These are phyloP conservation scores for Juglanconis sp. DNA, from an alignment of 2,329 filamentous ascomycete genomes.

Conservation along the genomic window DNA sequence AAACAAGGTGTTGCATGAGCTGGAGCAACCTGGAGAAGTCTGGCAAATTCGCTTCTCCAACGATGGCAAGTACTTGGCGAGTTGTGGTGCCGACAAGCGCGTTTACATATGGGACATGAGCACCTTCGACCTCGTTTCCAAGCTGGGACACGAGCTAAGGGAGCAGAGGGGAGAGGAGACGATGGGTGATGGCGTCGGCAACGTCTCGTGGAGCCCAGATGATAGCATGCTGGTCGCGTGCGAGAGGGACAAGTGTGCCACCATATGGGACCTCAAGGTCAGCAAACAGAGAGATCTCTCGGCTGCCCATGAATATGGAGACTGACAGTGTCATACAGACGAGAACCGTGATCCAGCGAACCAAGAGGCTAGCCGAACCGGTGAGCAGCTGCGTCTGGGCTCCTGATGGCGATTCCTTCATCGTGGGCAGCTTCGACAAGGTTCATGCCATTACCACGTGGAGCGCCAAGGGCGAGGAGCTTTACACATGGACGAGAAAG, in stretches of 20 bases:
- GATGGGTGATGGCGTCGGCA: constrained; percentile 62
- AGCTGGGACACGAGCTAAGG: constrained; percentile 58
- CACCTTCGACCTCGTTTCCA: constrained; percentile 62
- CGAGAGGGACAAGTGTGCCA: constrained; percentile 68
- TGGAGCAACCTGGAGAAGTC: constrained; percentile 78
- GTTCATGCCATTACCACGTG: constrained; percentile 67
- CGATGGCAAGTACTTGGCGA: constrained; percentile 77
- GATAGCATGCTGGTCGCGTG: constrained; percentile 84
- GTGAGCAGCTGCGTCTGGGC: constrained; percentile 91
- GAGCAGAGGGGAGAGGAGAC: neutral
- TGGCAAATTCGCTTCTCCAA: constrained; percentile 92
- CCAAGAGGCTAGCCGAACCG: constrained; percentile 74
- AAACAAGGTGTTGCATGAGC: constrained; percentile 63
- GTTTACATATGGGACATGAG: constrained; percentile 81
- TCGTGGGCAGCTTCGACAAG: constrained; percentile 74
- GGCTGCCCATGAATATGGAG: neutral
- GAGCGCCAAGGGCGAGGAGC: constrained; percentile 58
- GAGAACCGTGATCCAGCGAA: constrained; percentile 59
- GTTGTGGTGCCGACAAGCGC: constrained; percentile 70
- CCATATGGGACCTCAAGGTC: constrained; percentile 72
- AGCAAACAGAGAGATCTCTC: constrained; percentile 26
- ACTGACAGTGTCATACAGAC: constrained; percentile 40
- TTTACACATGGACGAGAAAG: constrained; percentile 65
- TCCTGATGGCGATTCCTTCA: constrained; percentile 70
- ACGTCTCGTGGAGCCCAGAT: constrained; percentile 89